These are phyloP conservation scores for Scenedesmus sp. DNA, from an alignment of 163 green algal genomes.

Conservation along the genomic window DNA sequence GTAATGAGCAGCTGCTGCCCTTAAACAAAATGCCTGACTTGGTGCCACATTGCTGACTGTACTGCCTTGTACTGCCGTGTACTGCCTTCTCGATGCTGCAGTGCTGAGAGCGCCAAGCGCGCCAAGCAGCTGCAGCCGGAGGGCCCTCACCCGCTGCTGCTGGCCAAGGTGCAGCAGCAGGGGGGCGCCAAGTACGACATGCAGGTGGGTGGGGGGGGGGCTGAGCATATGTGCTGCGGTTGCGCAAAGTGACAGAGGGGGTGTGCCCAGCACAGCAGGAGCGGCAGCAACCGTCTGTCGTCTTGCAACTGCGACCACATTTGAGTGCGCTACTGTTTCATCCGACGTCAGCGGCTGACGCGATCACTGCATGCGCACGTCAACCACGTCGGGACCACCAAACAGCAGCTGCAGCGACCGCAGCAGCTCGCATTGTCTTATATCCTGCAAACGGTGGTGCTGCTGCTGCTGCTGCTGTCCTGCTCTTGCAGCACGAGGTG, in stretches of 20 bases:
- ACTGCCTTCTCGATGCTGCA: conserved; percentile 11
- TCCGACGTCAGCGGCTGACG: no score
- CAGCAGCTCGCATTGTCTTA: no score
- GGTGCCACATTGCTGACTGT: neutral
- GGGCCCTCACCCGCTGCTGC: conserved; percentile 84
- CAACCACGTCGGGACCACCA: no score
- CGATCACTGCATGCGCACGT: no score
- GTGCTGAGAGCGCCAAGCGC: conserved; percentile 81
- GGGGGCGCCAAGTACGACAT: conserved; percentile 2
- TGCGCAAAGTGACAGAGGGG: no score
- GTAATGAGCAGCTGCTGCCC: no score
- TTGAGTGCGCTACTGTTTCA: no score
- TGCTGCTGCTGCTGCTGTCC: neutral
- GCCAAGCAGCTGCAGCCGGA: conserved; percentile 75
- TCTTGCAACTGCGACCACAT: no score
- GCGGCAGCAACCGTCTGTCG: neutral
- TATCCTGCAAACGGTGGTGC: no score
- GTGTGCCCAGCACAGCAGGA: neutral
- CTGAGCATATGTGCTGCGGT: no score
- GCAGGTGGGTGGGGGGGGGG: conserved; percentile 12
- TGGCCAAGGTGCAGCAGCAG: conserved; percentile 68
- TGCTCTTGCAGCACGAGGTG: conserved; percentile 62
- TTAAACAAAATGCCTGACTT: no score
- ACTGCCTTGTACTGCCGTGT: neutral
- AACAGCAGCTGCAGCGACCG: neutral